A percentile compares a stretch with the other conserved stretches of the same genome.
Conservation (phyloP, 2,329 filamentous ascomycete species). For the Botryosphaeria agaves region DNA sequence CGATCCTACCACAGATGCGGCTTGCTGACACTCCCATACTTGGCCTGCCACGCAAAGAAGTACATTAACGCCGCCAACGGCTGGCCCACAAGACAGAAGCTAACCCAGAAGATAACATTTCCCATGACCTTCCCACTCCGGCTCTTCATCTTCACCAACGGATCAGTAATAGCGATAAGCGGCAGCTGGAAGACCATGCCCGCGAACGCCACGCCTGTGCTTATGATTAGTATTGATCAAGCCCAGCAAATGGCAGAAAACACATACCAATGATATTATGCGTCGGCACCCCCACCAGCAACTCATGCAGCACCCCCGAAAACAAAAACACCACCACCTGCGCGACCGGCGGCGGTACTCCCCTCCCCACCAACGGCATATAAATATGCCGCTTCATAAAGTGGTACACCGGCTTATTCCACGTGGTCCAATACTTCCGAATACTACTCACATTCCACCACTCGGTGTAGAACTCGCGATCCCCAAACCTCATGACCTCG, state of each 20-base stretch:
- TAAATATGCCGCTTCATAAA: constrained; percentile 96
- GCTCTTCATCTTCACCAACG: constrained; percentile 61
- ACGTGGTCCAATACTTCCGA: constrained; percentile 81
- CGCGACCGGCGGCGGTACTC: constrained; percentile 53
- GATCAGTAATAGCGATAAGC: constrained; percentile 64
- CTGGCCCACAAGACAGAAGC: constrained; percentile 89
- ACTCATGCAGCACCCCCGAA: constrained; percentile 77
- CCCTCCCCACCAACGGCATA: constrained; percentile 69
- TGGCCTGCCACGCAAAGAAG: constrained; percentile 97
- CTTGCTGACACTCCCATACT: constrained; percentile 66
- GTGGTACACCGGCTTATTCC: constrained; percentile 95
- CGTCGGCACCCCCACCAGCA: constrained; percentile 84
- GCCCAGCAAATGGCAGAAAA: background rate
- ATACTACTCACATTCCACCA: constrained; percentile 82
- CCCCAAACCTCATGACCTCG: constrained; percentile 77
- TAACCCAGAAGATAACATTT: constrained; percentile 92
- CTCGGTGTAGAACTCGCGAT: constrained; percentile 87
- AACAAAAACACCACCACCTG: constrained; percentile 74
- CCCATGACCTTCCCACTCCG: constrained; percentile 64
- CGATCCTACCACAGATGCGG: constrained; percentile 1
- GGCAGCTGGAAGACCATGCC: constrained; percentile 93
- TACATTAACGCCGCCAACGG: constrained; percentile 84
- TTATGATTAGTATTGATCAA: constrained; percentile 5
- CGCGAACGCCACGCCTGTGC: constrained; percentile 66
- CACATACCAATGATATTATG: constrained; percentile 72